A percentile compares a stretch with the other conserved stretches of the same genome.
Conservation (phyloP, 306 rosid genomes). For the Canavalia ensiformis region DNA sequence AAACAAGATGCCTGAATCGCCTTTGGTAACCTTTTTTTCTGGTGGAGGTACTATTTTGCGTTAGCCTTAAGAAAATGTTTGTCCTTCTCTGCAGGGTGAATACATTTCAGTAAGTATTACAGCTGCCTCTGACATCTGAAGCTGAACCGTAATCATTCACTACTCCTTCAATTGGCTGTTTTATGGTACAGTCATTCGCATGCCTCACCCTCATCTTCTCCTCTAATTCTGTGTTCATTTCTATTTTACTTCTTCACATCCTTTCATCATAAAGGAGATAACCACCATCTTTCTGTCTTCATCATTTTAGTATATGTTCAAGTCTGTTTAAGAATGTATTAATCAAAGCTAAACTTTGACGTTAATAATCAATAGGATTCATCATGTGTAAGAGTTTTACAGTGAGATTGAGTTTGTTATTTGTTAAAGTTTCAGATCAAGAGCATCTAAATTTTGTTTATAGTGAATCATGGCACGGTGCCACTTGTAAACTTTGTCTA, state of each 20-base stretch:
- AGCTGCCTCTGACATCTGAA: conserved; percentile 36
- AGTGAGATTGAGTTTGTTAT: neutral
- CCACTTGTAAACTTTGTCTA: neutral
- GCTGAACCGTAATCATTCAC: conserved; percentile 35
- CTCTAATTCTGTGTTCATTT: conserved; percentile 35
- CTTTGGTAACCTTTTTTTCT: neutral
- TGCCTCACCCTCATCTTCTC: conserved; percentile 38
- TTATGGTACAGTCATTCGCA: conserved; percentile 40
- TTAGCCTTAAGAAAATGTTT: conserved; percentile 40
- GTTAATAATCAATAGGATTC: neutral
- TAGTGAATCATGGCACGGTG: conserved; percentile 13
- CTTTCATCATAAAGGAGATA: conserved; percentile 25
- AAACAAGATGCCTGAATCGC: neutral
- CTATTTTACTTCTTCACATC: neutral
- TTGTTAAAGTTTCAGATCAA: neutral
- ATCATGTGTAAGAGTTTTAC: too few relatives aligned
- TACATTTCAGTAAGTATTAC: neutral
- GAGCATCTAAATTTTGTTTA: neutral
- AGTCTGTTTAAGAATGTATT: neutral
- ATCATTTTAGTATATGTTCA: neutral
- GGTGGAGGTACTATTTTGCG: conserved; percentile 44
- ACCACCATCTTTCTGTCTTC: conserved; percentile 13
- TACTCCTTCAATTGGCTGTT: conserved; percentile 11
- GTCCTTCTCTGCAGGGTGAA: conserved; percentile 38
- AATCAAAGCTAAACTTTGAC: neutral